Conservation (phyloP, 2,329 filamentous ascomycete genomes). For the Arachnopeziza araneosa region DNA sequence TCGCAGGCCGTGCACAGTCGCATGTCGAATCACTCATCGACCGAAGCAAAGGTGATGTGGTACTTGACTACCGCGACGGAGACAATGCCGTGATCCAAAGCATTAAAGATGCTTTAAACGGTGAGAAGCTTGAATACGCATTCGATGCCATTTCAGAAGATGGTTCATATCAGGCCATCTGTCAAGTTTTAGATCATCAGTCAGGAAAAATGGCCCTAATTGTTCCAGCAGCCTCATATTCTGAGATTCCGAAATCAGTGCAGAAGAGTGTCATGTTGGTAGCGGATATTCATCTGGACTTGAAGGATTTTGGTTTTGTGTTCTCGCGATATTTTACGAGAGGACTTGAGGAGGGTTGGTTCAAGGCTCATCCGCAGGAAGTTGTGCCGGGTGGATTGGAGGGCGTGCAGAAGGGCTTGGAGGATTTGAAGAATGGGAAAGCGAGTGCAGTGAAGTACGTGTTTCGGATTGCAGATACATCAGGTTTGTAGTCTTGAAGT, state of each 20-base stretch:
- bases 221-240: slow-evolving; percentile 3
- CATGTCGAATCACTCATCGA: slow-evolving; percentile 47
- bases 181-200: slow-evolving; percentile 7
- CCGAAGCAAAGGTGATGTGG: slow-evolving; percentile 16
- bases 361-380: slow-evolving; percentile 43
- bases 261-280: slow-evolving; percentile 4
- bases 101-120: slow-evolving; percentile 12
- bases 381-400: slow-evolving; percentile 42
- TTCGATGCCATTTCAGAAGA: slow-evolving; percentile 21
- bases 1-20: slow-evolving; percentile 43
- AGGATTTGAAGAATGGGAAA: slow-evolving; percentile 51
- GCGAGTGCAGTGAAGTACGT: slow-evolving; percentile 38
- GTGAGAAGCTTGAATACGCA: slow-evolving; percentile 14
- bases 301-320: slow-evolving; percentile 11
- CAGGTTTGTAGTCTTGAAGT: too few relatives aligned
- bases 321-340: slow-evolving; percentile 16
- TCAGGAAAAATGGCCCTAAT: slow-evolving; percentile 4
- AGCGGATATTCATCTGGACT: not conserved
- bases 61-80: slow-evolving; percentile 52
- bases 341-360: slow-evolving; percentile 42
- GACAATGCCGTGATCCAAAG: slow-evolving; percentile 33
- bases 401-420: slow-evolving; percentile 44
- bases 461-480: too few relatives aligned
- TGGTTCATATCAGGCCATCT: slow-evolving; percentile 6
- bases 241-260: not conserved